These are phyloP conservation scores for Thuja plicata DNA, from an alignment of 83 land plant genomes.

Conservation along the genomic window DNA sequence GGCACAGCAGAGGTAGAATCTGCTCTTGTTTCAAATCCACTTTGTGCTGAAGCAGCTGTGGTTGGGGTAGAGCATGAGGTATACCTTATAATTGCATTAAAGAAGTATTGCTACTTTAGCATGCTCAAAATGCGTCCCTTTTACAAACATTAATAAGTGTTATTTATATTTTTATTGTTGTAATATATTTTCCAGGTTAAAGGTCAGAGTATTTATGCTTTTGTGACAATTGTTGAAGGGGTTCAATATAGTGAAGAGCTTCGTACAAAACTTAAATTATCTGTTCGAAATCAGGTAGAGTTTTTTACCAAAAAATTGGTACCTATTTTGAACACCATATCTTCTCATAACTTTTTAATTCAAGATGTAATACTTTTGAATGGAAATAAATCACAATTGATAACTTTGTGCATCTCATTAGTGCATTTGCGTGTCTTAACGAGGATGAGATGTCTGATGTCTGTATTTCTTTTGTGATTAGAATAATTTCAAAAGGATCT, in stretches of 20 bases:
- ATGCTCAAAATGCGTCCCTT: neutral
- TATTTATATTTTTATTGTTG: neutral
- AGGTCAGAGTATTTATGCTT: constrained; percentile 97
- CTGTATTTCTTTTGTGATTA: no score
- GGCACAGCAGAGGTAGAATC: constrained; percentile 99
- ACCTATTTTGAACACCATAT: neutral
- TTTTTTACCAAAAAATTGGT: neutral
- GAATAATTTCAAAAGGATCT: no score
- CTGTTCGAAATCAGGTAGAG: constrained; percentile 77
- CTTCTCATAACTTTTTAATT: neutral
- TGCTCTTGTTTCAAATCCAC: constrained; percentile 94
- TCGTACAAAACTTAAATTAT: constrained; percentile 56
- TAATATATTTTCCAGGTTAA: constrained; percentile 58
- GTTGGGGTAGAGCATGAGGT: constrained; percentile 99
- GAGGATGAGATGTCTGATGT: neutral
- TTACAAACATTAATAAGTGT: neutral
- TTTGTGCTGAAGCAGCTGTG: constrained; percentile 97
- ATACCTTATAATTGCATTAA: neutral
- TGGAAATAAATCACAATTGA: neutral
- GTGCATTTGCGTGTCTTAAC: neutral
- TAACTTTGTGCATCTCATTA: neutral
- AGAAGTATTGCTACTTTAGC: neutral
- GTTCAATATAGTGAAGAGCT: constrained; percentile 87
- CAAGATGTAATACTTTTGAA: neutral
- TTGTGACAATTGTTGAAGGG: constrained; percentile 88